A percentile compares a stretch with the other conserved stretches of the same genome.
phyloP scores from a whole-genome alignment of 768 basidiomycete genomes.

The Wakefieldia striispora region DNA sequence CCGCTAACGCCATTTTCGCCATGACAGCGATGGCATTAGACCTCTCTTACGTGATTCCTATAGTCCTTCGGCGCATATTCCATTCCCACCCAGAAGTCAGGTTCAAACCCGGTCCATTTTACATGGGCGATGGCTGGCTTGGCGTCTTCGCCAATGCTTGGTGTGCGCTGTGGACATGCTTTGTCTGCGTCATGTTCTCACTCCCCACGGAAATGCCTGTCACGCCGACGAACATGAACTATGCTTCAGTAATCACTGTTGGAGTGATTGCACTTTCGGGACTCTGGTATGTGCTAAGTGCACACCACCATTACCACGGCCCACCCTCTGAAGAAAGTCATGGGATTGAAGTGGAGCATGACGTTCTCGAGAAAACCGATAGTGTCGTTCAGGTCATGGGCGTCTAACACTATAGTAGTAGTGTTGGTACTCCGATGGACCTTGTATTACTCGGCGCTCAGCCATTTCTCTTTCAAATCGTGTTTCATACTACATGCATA shows the following conservation, averaged over 20 bases:
- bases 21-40: constrained; percentile 52
- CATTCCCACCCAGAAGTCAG: constrained; percentile 54
- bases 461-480: no score
- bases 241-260: constrained; percentile 38
- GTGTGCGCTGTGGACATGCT: constrained; percentile 46
- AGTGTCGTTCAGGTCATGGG: not conserved
- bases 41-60: constrained; percentile 57
- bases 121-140: constrained; percentile 50
- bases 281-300: constrained; percentile 52
- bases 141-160: constrained; percentile 44
- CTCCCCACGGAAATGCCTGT: constrained; percentile 52
- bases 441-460: no score
- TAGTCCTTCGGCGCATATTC: constrained; percentile 50
- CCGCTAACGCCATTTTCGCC: constrained; percentile 58
- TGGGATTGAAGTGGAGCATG: not conserved
- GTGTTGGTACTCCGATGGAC: no score
- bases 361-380: constrained; percentile 1
- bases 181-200: constrained; percentile 47
- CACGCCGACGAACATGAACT: constrained; percentile 50
- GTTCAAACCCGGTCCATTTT: constrained; percentile 62
- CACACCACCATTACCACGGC: constrained; percentile 54
- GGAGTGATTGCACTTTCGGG: constrained; percentile 29
- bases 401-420: no score
- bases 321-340: constrained; percentile 29
- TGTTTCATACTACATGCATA: no score